These are phyloP conservation scores for Annulohypoxylon stygium DNA, from an alignment of 495 filamentous ascomycete genomes.

Conservation along the genomic window DNA sequence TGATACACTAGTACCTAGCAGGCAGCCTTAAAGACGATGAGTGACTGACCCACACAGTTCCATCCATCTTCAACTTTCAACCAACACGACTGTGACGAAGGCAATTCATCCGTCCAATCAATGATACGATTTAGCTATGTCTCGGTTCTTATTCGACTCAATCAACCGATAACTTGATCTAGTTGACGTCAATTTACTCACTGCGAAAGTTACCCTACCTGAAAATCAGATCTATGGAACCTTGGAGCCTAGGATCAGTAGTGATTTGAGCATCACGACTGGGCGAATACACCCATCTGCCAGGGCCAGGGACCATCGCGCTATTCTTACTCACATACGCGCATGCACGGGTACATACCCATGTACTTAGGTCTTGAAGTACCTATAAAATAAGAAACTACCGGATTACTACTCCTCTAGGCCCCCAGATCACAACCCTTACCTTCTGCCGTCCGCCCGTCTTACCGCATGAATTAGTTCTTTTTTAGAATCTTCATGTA, in stretches of 20 bases:
- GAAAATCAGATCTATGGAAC: conserved; percentile 9
- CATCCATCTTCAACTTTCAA: conserved; percentile 8
- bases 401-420: conserved; percentile 24
- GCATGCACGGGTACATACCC: neutral
- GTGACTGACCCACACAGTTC: conserved; percentile 7
- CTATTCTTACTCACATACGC: conserved; percentile 26
- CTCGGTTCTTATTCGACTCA: conserved; percentile 37
- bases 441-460: conserved; percentile 33
- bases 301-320: conserved; percentile 9
- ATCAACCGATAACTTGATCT: conserved; percentile 28
- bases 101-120: conserved; percentile 41
- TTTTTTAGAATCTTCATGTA: conserved; percentile 2
- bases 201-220: conserved; percentile 4
- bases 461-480: conserved; percentile 35
- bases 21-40: conserved; percentile 10
- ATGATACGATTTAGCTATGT: neutral
- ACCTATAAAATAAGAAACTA: conserved; percentile 22
- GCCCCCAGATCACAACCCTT: conserved; percentile 32
- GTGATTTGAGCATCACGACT: neutral
- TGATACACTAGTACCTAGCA: neutral
- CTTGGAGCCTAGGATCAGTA: neutral
- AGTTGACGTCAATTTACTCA: conserved; percentile 38
- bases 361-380: neutral
- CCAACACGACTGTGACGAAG: conserved; percentile 37
- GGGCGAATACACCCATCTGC: neutral